phyloP scores from a whole-genome alignment of 2,329 filamentous ascomycete genomes.

The Neopestalotiopsis rosae region DNA sequence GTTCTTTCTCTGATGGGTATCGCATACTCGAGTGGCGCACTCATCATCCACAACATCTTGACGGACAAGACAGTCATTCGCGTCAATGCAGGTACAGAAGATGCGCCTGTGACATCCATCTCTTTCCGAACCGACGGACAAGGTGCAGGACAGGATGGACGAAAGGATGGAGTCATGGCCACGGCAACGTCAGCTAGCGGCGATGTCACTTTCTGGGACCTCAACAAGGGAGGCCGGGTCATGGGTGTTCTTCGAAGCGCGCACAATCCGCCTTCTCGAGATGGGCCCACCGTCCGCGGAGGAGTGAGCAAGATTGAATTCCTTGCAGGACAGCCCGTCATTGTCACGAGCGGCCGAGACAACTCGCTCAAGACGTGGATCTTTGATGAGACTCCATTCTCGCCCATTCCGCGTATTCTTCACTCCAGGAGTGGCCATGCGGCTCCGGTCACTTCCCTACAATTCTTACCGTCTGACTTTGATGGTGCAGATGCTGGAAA shows the following conservation, averaged over 20 bases:
- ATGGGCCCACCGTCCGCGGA: constrained; percentile 64
- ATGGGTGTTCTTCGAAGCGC: constrained; percentile 87
- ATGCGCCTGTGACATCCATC: constrained; percentile 77
- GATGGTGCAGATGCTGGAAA: constrained; percentile 87
- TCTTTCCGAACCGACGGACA: constrained; percentile 89
- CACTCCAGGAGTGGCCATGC: constrained; percentile 90
- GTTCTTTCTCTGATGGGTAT: constrained; percentile 87
- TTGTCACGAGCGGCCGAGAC: constrained; percentile 89
- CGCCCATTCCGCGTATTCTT: constrained; percentile 81
- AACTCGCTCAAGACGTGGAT: constrained; percentile 97
- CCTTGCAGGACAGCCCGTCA: constrained; percentile 83
- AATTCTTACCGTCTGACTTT: constrained; percentile 86
- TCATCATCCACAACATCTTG: constrained; percentile 83
- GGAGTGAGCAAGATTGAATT: constrained; percentile 91
- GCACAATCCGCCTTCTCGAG: constrained; percentile 74
- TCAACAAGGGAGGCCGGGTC: constrained; percentile 86
- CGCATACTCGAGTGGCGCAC: constrained; percentile 79
- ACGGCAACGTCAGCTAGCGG: constrained; percentile 80
- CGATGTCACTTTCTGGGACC: constrained; percentile 94
- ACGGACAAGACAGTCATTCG: constrained; percentile 75
- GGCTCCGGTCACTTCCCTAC: constrained; percentile 79
- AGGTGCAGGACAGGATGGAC: constrained; percentile 87
- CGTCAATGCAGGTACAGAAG: constrained; percentile 69
- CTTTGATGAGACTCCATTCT: constrained; percentile 91
- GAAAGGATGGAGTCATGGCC: constrained; percentile 89